Base-by-base conservation (phyloP, 192 early-diverging fungal species). In the Rhizoclosmatium globosum region DNA sequence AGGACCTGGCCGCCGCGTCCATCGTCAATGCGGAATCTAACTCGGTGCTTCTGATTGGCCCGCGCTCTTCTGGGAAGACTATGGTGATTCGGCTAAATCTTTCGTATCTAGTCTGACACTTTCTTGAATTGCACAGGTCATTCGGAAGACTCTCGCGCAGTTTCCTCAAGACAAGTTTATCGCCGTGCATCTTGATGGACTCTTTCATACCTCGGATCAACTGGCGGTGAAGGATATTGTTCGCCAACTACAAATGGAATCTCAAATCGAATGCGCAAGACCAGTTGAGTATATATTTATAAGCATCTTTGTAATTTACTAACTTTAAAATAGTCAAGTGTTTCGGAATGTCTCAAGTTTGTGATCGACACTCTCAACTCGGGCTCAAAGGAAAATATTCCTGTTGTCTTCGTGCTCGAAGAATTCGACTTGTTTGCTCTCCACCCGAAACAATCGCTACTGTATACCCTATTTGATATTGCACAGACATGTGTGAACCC, bases 391-490 rank as follows among this genome's bases (percentile, higher is more conserved):
- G 73, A 76, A 53, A 82, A 65, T 21, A 78, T 87, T 39, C 95
- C 94, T 1, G 85, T 98, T 3, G 80, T 99, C 21, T 94, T 99
- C 85, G 84, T 97, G 17, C 82, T 99, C 56, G 97, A 99, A 57
- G 95, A 97, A 77, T 94, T 99, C 82, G 96, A 98, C 82, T 79
- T 94, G 45, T 95, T 99, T 84, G 93, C 95, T 0, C 88, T 93
- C 68, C 95, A 98, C 71, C 90, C 94, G n/a, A 97, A 95, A 66
- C 96, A 99, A 77, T 89, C 92, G 2, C 85, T 99, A 38, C 84
- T 99, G 4, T 98, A 99, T 78, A 98, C 96, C 71, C 82, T 99
- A 38, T 95, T 99, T 85, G 97, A 98, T 78, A 87, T 94, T 53
- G 91, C 92, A 15, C 95, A 96, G 82, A 94, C 89, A 78, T 89